These are phyloP conservation scores for Aspergillus campestris DNA, from an alignment of 495 filamentous ascomycete genomes.

Conservation along the genomic window DNA sequence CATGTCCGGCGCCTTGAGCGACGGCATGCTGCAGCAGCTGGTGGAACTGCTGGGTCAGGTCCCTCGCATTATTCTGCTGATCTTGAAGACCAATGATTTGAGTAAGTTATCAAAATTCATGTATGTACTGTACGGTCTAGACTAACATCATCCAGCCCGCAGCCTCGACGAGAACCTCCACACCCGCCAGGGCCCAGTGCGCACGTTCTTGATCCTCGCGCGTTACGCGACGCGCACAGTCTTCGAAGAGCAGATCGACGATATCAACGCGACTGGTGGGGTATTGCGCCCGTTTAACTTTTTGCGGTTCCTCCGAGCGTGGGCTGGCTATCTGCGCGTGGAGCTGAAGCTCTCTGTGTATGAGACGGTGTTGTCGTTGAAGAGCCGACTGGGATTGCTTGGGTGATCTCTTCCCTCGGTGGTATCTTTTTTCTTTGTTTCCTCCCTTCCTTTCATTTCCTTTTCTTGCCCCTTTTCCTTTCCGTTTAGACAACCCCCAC, in stretches of 20 bases:
- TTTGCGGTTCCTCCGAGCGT: conserved; percentile 45
- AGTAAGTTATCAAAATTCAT: conserved; percentile 40
- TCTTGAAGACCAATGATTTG: conserved; percentile 97
- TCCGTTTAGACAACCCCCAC: background rate
- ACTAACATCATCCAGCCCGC: conserved; percentile 44
- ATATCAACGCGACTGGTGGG: conserved; percentile 50
- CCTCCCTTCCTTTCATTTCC: background rate
- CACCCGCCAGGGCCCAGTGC: conserved; percentile 76
- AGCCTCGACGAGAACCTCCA: conserved; percentile 91
- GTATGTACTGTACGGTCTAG: no score
- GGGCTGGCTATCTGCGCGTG: conserved; percentile 51
- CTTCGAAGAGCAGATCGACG: conserved; percentile 77
- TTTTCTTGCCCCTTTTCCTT: conserved; percentile 12
- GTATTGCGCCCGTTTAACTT: conserved; percentile 48
- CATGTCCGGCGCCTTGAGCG: conserved; percentile 72
- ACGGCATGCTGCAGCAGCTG: conserved; percentile 79
- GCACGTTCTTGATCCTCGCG: conserved; percentile 89
- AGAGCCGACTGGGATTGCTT: conserved; percentile 30
- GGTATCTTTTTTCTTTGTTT: background rate
- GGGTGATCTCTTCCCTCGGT: background rate
- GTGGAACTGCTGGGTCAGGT: conserved; percentile 85
- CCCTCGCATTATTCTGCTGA: conserved; percentile 84
- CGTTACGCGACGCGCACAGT: conserved; percentile 85
- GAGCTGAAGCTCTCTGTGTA: conserved; percentile 56
- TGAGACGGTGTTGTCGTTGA: conserved; percentile 43